These are phyloP conservation scores for Rehmannia glutinosa DNA, from an alignment of 257 asterid genomes.

Conservation along the genomic window DNA sequence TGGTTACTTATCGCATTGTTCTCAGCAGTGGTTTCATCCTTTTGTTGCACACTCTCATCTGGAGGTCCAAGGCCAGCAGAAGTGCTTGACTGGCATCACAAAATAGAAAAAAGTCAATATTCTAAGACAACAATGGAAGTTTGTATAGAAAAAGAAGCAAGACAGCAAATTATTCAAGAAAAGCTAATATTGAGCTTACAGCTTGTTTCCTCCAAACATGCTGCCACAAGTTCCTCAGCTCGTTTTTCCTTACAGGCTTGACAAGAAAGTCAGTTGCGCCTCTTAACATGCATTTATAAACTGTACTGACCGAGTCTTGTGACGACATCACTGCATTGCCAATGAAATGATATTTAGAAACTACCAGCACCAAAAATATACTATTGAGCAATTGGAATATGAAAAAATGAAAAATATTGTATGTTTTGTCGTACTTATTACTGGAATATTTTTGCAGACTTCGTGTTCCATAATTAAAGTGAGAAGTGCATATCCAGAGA, in stretches of 20 bases:
- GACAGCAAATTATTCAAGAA: background rate
- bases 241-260: conserved; percentile 87
- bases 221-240: conserved; percentile 96
- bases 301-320: conserved; percentile 82
- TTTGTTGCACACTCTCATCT: conserved; percentile 68
- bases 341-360: background rate
- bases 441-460: conserved; percentile 87
- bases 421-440: conserved; percentile 65
- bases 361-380: too few species aligned
- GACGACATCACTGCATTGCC: conserved; percentile 86
- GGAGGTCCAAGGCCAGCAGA: conserved; percentile 57
- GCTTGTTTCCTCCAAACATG: conserved; percentile 98
- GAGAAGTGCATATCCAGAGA: conserved; percentile 96
- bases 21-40: conserved; percentile 76
- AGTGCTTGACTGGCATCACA: conserved; percentile 45
- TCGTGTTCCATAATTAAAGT: conserved; percentile 89
- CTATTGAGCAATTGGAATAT: too few species aligned
- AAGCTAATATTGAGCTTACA: conserved; percentile 38
- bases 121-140: too few species aligned
- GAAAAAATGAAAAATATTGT: background rate
- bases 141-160: background rate
- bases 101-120: background rate
- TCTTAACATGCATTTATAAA: conserved; percentile 90
- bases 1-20: conserved; percentile 59
- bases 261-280: conserved; percentile 97